A percentile compares a stretch with the other conserved stretches of the same genome.
phyloP scores from a whole-genome alignment of 352 stramenopile species.

The Globisporangium cederbergense region DNA sequence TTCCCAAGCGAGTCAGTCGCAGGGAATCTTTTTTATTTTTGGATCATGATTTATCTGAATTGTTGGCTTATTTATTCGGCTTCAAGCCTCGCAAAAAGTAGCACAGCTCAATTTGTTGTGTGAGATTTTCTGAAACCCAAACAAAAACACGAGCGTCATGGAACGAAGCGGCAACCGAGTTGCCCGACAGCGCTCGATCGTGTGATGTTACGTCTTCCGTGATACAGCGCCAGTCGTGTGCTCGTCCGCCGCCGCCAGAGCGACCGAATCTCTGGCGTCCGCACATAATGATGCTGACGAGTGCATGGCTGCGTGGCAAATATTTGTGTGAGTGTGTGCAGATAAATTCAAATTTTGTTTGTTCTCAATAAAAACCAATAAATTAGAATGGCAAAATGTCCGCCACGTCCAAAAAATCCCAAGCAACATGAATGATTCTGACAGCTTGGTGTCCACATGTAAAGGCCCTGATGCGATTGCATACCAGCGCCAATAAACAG shows the following conservation, averaged over 20 bases:
- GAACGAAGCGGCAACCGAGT: neutral
- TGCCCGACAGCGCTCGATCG: neutral
- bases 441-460: neutral
- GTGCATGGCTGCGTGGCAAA: neutral
- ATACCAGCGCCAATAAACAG: neutral
- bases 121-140: neutral
- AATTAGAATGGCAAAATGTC: neutral
- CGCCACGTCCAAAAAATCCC: neutral
- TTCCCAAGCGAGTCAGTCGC: too few species aligned
- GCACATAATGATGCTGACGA: neutral
- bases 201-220: neutral
- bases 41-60: too few species aligned
- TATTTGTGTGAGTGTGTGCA: too few species aligned
- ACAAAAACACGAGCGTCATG: neutral
- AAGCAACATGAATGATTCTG: neutral
- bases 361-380: too few species aligned
- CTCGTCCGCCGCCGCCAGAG: neutral
- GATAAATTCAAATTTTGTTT: neutral
- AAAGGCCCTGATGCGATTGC: neutral
- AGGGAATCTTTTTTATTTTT: too few species aligned
- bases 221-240: neutral
- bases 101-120: neutral
- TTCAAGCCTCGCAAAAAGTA: too few species aligned
- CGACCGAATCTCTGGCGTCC: neutral
- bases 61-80: too few species aligned